phyloP scores from a whole-genome alignment of 169 alveolate species.

The Plasmodium vinckei region DNA sequence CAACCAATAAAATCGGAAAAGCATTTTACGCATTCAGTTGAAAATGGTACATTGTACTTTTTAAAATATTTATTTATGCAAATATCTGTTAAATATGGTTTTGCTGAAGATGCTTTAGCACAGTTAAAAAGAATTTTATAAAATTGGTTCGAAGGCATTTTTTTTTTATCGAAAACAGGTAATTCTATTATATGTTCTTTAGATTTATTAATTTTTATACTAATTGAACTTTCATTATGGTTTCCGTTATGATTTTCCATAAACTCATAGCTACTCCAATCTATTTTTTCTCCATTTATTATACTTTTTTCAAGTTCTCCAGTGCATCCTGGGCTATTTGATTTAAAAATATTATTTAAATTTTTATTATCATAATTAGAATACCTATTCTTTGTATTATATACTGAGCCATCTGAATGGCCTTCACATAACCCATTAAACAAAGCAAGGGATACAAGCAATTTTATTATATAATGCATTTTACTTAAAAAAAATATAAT shows the following conservation, averaged over 20 bases:
- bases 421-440: neutral
- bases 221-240: neutral
- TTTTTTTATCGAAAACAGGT: slow-evolving; percentile 1
- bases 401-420: neutral
- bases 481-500: neutral
- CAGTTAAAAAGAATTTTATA: slow-evolving; percentile 63
- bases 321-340: slow-evolving; percentile 46
- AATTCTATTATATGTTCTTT: slow-evolving; percentile 18
- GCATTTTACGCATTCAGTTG: slow-evolving; percentile 47
- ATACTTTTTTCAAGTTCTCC: slow-evolving; percentile 30
- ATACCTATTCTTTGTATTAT: neutral
- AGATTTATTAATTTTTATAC: slow-evolving; percentile 2
- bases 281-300: slow-evolving; percentile 60
- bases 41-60: slow-evolving; percentile 41
- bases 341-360: neutral
- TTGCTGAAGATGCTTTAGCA: slow-evolving; percentile 70
- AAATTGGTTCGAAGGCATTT: slow-evolving; percentile 36
- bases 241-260: neutral
- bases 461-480: neutral
- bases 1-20: slow-evolving; percentile 68
- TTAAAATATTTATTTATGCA: slow-evolving; percentile 67
- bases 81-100: slow-evolving; percentile 67
- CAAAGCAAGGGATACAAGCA: neutral
- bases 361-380: neutral
- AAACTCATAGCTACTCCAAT: neutral